phyloP scores from a whole-genome alignment of 1,139 yeast species.

The Kurtzmaniella quercitrusa region DNA sequence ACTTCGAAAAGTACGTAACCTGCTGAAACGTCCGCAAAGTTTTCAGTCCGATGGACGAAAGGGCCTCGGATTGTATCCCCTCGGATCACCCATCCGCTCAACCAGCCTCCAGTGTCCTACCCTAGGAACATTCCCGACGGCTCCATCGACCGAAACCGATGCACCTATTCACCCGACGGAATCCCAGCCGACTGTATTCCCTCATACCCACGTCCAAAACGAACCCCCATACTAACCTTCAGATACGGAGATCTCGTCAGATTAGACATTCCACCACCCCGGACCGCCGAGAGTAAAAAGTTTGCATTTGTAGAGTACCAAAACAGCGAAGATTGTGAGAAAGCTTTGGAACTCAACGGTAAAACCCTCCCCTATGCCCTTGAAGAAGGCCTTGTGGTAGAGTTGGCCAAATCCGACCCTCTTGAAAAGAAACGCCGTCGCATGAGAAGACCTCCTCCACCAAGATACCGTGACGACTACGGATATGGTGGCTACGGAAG shows the following conservation, averaged over 20 bases:
- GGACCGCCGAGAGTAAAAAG: constrained; percentile 58
- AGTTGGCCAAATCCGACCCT: constrained; percentile 57
- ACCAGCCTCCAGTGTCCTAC: too few relatives aligned
- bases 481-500: constrained; percentile 8
- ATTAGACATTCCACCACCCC: constrained; percentile 69
- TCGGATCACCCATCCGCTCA: too few relatives aligned
- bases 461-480: constrained; percentile 9
- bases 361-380: constrained; percentile 37
- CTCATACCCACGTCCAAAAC: too few relatives aligned
- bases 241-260: constrained; percentile 63
- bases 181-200: too few relatives aligned
- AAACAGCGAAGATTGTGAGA: constrained; percentile 56
- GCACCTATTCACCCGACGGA: too few relatives aligned
- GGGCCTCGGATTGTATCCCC: too few relatives aligned
- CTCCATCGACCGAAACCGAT: too few relatives aligned
- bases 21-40: neutral
- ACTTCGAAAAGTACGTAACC: constrained; percentile 60
- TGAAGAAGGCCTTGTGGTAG: constrained; percentile 45
- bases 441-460: constrained; percentile 10
- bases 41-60: too few relatives aligned
- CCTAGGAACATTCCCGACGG: too few relatives aligned
- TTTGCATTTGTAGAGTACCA: constrained; percentile 73
- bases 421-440: constrained; percentile 33
- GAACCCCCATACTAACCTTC: constrained; percentile 9
- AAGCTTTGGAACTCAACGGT: constrained; percentile 52